These are phyloP conservation scores for Phyllosticta citriasiana DNA, from an alignment of 2,329 filamentous ascomycete genomes.

Conservation along the genomic window DNA sequence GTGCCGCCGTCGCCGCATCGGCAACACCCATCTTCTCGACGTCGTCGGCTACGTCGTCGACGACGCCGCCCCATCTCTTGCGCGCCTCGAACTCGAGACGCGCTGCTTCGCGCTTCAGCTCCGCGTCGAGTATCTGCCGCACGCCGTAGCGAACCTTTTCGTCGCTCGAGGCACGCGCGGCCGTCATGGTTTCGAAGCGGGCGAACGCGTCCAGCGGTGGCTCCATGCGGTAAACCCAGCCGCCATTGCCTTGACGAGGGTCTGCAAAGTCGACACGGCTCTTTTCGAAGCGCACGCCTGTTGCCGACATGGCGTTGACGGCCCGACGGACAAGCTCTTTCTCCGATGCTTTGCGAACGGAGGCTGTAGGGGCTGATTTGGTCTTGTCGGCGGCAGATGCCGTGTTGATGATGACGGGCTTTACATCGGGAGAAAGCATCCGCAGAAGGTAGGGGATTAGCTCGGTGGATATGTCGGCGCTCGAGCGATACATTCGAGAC, in stretches of 20 bases:
- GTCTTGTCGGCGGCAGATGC: slow-evolving; percentile 41
- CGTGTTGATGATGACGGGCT: slow-evolving; percentile 76
- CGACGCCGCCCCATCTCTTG: slow-evolving; percentile 39
- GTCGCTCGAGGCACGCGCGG: slow-evolving; percentile 29
- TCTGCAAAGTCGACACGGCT: slow-evolving; percentile 66
- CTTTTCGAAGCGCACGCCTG: slow-evolving; percentile 72
- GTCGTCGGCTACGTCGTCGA: slow-evolving; percentile 12
- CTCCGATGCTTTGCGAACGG: slow-evolving; percentile 79
- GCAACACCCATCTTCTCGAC: slow-evolving; percentile 17
- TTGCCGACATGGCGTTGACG: slow-evolving; percentile 70
- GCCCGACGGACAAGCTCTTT: slow-evolving; percentile 70
- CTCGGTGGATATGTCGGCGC: slow-evolving; percentile 67
- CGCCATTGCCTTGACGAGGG: slow-evolving; percentile 38
- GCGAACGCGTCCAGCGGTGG: slow-evolving; percentile 75
- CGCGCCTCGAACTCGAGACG: slow-evolving; percentile 57
- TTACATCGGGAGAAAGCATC: slow-evolving; percentile 80
- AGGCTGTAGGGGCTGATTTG: slow-evolving; percentile 52
- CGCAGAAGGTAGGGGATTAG: slow-evolving; percentile 76
- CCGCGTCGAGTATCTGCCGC: slow-evolving; percentile 84
- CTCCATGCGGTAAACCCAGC: slow-evolving; percentile 90
- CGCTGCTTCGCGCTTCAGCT: slow-evolving; percentile 64
- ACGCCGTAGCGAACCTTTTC: slow-evolving; percentile 83
- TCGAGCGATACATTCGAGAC: slow-evolving; percentile 66
- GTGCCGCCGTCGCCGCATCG: slow-evolving; percentile 15
- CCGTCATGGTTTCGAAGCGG: slow-evolving; percentile 56